phyloP scores from a whole-genome alignment of 2,329 filamentous ascomycete species.

The Colletotrichum neosansevieriae region DNA sequence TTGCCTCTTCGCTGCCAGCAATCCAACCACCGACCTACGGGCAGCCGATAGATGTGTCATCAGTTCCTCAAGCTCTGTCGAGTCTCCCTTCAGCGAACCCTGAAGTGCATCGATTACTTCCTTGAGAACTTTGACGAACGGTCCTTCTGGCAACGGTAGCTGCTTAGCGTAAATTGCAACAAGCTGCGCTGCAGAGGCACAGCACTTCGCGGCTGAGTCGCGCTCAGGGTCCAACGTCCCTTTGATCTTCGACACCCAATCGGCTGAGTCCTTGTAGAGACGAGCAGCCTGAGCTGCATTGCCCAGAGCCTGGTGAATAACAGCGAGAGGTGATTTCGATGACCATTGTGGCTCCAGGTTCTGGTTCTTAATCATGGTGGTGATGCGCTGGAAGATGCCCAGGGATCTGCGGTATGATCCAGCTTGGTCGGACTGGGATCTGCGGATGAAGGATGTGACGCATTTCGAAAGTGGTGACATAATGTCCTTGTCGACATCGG shows the following conservation, averaged over 20 bases:
- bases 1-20: slow-evolving; percentile 49
- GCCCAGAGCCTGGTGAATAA: slow-evolving; percentile 66
- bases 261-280: slow-evolving; percentile 62
- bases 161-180: slow-evolving; percentile 66
- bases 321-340: slow-evolving; percentile 58
- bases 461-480: slow-evolving; percentile 74
- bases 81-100: slow-evolving; percentile 69
- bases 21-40: slow-evolving; percentile 65
- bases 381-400: slow-evolving; percentile 50
- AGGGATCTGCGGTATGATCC: slow-evolving; percentile 56
- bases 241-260: slow-evolving; percentile 65
- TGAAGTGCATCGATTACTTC: slow-evolving; percentile 68
- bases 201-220: slow-evolving; percentile 63
- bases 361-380: slow-evolving; percentile 50
- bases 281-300: slow-evolving; percentile 60
- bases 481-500: slow-evolving; percentile 73
- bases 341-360: slow-evolving; percentile 50
- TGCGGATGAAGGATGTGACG: slow-evolving; percentile 69
- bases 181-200: slow-evolving; percentile 66
- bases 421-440: slow-evolving; percentile 52
- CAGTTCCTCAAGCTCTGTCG: slow-evolving; percentile 71
- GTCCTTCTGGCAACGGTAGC: slow-evolving; percentile 48
- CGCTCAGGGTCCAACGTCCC: slow-evolving; percentile 50
- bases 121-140: slow-evolving; percentile 57
- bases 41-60: slow-evolving; percentile 67